These are phyloP conservation scores for Scytalidium lignicola DNA, from an alignment of 2,329 filamentous ascomycete species.

Conservation along the genomic window DNA sequence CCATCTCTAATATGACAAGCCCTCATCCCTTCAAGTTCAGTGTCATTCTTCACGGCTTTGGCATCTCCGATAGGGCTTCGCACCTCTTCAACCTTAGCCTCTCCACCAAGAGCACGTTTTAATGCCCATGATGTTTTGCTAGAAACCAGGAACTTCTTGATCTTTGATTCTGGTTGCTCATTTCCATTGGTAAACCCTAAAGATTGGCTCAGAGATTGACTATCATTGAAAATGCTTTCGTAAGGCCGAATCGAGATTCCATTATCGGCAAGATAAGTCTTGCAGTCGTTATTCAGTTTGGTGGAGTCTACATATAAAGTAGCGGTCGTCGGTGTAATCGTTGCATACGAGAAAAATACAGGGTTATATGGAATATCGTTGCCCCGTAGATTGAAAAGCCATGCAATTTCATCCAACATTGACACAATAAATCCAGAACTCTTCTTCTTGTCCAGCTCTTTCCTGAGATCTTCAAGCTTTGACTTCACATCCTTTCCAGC, in stretches of 20 bases:
- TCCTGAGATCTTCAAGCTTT: constrained; percentile 83
- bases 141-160: constrained; percentile 73
- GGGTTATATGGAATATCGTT: constrained; percentile 97
- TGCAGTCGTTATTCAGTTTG: constrained; percentile 67
- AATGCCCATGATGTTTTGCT: constrained; percentile 92
- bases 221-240: constrained; percentile 71
- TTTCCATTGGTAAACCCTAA: constrained; percentile 31
- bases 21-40: constrained; percentile 87
- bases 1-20: constrained; percentile 91
- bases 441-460: constrained; percentile 87
- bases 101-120: constrained; percentile 78
- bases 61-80: constrained; percentile 84
- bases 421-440: constrained; percentile 83
- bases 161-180: constrained; percentile 23
- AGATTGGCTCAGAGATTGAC: constrained; percentile 55
- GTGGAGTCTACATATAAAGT: constrained; percentile 79
- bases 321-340: constrained; percentile 71
- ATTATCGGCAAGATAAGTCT: constrained; percentile 62
- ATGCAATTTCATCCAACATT: constrained; percentile 93
- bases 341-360: constrained; percentile 95
- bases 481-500: constrained; percentile 76
- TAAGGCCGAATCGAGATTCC: constrained; percentile 78
- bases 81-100: constrained; percentile 77
- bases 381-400: constrained; percentile 96
- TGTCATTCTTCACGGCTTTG: constrained; percentile 91